A percentile compares a stretch with the other conserved stretches of the same genome.
phyloP scores from a whole-genome alignment of 2,329 filamentous ascomycete genomes.

The Fusarium coicis region DNA sequence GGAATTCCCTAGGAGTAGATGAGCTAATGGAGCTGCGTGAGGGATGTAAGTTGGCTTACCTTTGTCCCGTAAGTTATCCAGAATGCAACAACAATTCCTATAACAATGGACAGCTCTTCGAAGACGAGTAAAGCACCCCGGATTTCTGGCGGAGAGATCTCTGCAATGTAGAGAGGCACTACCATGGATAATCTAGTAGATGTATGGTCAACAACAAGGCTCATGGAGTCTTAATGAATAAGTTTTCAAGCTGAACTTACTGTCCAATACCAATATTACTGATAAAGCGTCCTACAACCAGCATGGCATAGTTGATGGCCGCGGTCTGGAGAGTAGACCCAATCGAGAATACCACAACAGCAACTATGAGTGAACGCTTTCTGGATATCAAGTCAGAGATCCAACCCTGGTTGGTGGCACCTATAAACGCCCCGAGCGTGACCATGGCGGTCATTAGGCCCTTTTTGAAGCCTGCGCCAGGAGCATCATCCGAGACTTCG shows the following conservation, averaged over 20 bases:
- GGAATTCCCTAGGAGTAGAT: slow-evolving; percentile 20
- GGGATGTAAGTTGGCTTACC: not conserved
- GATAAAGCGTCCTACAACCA: slow-evolving; percentile 55
- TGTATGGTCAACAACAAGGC: not conserved
- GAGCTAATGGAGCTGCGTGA: accelerated
- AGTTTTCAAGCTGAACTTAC: not conserved
- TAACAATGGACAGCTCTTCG: slow-evolving; percentile 51
- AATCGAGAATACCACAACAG: slow-evolving; percentile 51
- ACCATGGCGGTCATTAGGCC: slow-evolving; percentile 63
- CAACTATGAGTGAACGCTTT: slow-evolving; percentile 49
- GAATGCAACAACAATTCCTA: slow-evolving; percentile 47
- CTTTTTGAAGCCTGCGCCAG: slow-evolving; percentile 52
- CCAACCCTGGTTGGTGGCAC: slow-evolving; percentile 56
- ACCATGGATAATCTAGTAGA: slow-evolving; percentile 44
- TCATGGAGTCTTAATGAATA: accelerated
- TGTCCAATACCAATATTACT: slow-evolving; percentile 57
- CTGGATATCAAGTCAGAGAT: slow-evolving; percentile 48
- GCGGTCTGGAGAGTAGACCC: slow-evolving; percentile 57
- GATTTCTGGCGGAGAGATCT: slow-evolving; percentile 60
- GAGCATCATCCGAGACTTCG: slow-evolving; percentile 46
- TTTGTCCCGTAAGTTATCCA: slow-evolving; percentile 48
- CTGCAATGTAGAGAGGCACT: slow-evolving; percentile 57
- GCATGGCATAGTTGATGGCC: slow-evolving; percentile 53
- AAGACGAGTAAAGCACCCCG: slow-evolving; percentile 58
- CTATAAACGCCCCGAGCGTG: slow-evolving; percentile 59